phyloP scores from a whole-genome alignment of 345 rosid genomes.

The Adansonia digitata region DNA sequence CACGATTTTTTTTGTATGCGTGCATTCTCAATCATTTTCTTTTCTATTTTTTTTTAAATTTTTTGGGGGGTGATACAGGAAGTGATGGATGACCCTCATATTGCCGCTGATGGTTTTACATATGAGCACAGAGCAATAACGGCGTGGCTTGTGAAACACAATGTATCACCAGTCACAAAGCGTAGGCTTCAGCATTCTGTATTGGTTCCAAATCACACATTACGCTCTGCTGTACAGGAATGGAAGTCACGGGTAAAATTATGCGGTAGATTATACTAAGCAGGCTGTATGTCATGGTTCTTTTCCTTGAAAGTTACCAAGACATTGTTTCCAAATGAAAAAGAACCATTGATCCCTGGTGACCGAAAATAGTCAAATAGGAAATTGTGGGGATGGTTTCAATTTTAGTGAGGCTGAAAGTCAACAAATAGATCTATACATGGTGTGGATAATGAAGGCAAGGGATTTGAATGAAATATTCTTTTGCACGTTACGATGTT shows the following conservation, averaged over 20 bases:
- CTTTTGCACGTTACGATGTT: not conserved
- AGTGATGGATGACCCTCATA: constrained; percentile 81
- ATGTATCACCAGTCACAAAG: constrained; percentile 74
- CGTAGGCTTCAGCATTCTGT: constrained; percentile 38
- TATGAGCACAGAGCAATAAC: constrained; percentile 71
- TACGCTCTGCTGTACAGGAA: constrained; percentile 66
- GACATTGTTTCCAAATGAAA: not conserved
- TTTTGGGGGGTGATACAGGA: constrained; percentile 59
- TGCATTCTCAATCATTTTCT: not conserved
- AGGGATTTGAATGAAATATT: not conserved
- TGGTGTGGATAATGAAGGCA: not conserved
- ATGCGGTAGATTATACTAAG: not conserved
- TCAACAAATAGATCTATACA: not conserved
- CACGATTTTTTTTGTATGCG: not conserved
- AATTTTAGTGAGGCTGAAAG: too few relatives aligned
- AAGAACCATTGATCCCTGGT: not conserved
- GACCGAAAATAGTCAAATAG: not conserved
- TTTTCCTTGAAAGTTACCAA: not conserved
- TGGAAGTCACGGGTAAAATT: constrained; percentile 55
- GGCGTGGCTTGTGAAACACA: constrained; percentile 63
- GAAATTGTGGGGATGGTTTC: not conserved
- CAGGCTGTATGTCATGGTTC: not conserved
- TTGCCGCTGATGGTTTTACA: constrained; percentile 85
- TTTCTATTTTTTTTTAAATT: not conserved
- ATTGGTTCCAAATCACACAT: constrained; percentile 57